phyloP scores from a whole-genome alignment of 768 basidiomycete genomes.

The Mycena amicta region DNA sequence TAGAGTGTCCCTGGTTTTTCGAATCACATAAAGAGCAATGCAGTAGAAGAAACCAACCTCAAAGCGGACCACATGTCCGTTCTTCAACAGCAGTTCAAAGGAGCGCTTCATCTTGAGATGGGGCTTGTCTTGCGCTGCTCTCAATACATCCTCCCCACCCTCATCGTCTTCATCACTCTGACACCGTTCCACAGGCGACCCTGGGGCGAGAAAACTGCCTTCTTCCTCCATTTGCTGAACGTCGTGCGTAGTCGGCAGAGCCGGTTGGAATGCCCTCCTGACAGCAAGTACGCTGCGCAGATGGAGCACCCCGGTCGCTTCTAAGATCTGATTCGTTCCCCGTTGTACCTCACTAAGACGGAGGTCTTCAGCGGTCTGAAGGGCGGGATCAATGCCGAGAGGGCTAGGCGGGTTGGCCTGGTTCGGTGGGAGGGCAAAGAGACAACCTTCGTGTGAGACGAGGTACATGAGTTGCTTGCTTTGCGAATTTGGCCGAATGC shows the following conservation, averaged over 20 bases:
- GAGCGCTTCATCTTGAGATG: constrained; percentile 60
- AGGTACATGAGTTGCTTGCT: constrained; percentile 67
- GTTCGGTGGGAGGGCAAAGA: constrained; percentile 59
- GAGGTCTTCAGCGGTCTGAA: constrained; percentile 38
- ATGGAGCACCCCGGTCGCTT: constrained; percentile 71
- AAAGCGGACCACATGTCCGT: constrained; percentile 70
- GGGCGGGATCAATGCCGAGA: constrained; percentile 48
- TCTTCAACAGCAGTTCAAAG: constrained; percentile 76
- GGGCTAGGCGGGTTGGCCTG: constrained; percentile 71
- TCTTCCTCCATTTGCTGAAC: constrained; percentile 34
- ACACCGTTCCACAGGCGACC: constrained; percentile 39
- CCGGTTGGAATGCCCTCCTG: constrained; percentile 58
- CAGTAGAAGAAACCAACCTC: constrained; percentile 58
- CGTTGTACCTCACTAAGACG: constrained; percentile 59
- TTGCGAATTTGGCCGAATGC: constrained; percentile 62
- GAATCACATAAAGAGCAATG: constrained; percentile 4
- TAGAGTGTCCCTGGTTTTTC: constrained; percentile 58
- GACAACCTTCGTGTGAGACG: constrained; percentile 67
- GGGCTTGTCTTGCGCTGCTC: constrained; percentile 43
- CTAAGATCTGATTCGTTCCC: constrained; percentile 63
- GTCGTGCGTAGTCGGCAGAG: constrained; percentile 40
- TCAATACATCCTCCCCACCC: constrained; percentile 62
- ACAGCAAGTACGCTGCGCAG: constrained; percentile 69
- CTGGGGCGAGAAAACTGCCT: constrained; percentile 34
- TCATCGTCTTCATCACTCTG: constrained; percentile 62